Base-by-base conservation (phyloP, 1,284 basidiomycete species). In the Malassezia vespertilionis region DNA sequence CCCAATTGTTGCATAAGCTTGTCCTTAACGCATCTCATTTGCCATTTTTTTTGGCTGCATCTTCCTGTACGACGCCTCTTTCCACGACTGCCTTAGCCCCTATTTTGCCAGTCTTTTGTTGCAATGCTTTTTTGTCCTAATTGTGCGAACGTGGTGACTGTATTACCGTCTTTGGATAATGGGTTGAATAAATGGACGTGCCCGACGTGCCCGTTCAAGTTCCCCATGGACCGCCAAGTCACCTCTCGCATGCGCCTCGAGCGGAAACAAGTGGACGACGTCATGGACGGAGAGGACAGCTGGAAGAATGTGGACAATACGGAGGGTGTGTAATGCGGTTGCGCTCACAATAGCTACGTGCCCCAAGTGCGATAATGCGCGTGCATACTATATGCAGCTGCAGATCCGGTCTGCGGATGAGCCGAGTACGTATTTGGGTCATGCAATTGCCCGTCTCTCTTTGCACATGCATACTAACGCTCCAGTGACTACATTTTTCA, bases 251-350 rank as follows among this genome's bases (percentile, higher is more conserved):
- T 53, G 31, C 54, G 47, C 33, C 52, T 63, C 21, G 57, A 57
- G 33, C 47, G 61, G 10, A 63, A 65, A 46, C 44, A 65, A 37
- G 61, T 65, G 10, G 60, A 63, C 42, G 60, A 65, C 35, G 59
- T 61, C 4, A 61, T 63, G 58, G 61, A 58, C 83, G 36, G 81
- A 80, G 57, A 76, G 88, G 56, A 82, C 48, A 82, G 82, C 71
- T 96, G 91, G 89, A 85, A 83, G 56, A 88, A 95, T 71, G 91
- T 91, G 4, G 90, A 95, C 72, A 82, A 82, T 37, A 90, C 84
- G 0, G 77, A 80, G 54, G 58, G 62, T 67, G 48, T 28, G 63
- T 57, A 3, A 8, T 2, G 12, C 23, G 12, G n/a, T n/a, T 8
- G 11, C 20, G 9, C 9, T 11, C 6, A n/a, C n/a, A 5, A 33